Evolutionary conservation across 495 filamentous ascomycete species (phyloP), one percentile per base, ranked within the genome.

Genomic region (Penicillium samsonianum): DNA sequence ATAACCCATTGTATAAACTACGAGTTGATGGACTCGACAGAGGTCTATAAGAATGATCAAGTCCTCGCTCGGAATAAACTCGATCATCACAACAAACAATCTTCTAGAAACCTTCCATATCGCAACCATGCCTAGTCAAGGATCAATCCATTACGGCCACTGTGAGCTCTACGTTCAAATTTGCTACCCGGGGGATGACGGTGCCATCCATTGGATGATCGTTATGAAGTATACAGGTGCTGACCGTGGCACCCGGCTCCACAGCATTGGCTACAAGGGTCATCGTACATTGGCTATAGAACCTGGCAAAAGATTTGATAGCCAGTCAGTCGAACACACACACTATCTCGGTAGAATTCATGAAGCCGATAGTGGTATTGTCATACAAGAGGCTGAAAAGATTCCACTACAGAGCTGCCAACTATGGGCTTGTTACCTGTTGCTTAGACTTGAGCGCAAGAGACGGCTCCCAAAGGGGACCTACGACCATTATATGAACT

Each of bases 351-450:
- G 25, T 19, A 17, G 2, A 17, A 31, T 47, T 8, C 25, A 8
- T 47, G 16, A 3, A 7, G 5, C 11, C 22, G 26, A 28, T 1
- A 30, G 16, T 31, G 3, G 16, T 8, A 47, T 20, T 30, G 45
- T 47, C 8, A 6, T 8, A 3, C 1, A 1, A 10, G 45, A 47
- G 45, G 26, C 45, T 8, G 2, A 12, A 9, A 31, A 31, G 25
- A 20, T 47, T 5, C 45, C 45, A 31, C 45, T 47, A 19, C 45
- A 47, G 28, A 47, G 45, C 9, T 47, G 45, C 26, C 45, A 47
- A 19, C 16, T 16, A 16, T 47, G 45, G 45, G 45, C 28, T 31
- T 47, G 45, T 19, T 47, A 47, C 20, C 9, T 47, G 45, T 31
- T 47, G 4, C 45, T 47, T 19, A 17, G 45, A 47, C 45, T 47